Percentiles rank a stretch among this genome's conserved stretches.
Evolutionary conservation across 2,329 filamentous ascomycete genomes (phyloP).

Genomic region (Ophiostoma quercus): DNA sequence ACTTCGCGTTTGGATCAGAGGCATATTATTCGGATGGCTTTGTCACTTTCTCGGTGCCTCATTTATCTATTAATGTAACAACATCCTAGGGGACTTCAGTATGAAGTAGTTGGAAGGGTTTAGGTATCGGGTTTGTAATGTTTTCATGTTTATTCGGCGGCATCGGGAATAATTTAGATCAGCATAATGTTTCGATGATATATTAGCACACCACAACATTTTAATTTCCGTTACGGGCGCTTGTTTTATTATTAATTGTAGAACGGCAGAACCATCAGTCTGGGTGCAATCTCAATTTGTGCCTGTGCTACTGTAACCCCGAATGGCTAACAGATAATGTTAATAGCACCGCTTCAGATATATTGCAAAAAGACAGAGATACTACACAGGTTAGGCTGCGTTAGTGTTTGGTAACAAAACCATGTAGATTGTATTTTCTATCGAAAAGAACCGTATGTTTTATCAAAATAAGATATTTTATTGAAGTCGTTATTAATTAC

Average conservation of each 20-base stretch:
- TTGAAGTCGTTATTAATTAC: too few relatives aligned
- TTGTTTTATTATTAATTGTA: background rate
- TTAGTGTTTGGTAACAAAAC: background rate
- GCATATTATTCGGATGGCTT: slow-evolving; percentile 40
- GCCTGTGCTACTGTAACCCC: background rate
- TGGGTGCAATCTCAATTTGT: background rate
- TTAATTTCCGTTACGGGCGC: background rate
- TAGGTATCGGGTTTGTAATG: background rate
- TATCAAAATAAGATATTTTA: too few relatives aligned
- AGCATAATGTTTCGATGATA: background rate
- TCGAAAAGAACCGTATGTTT: too few relatives aligned
- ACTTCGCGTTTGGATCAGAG: slow-evolving; percentile 49
- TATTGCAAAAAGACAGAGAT: background rate
- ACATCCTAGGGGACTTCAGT: background rate
- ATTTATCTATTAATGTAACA: slow-evolving; percentile 35
- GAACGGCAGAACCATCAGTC: background rate
- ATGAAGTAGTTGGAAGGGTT: background rate
- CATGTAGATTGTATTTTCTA: background rate
- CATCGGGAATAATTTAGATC: background rate
- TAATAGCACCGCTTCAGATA: background rate
- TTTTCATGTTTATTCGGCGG: background rate
- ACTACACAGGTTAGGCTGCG: background rate
- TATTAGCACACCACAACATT: background rate
- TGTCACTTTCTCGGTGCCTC: slow-evolving; percentile 46
- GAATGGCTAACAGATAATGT: background rate